Evolutionary conservation across 2,329 filamentous ascomycete species (phyloP), one percentile per base, ranked within the genome.

Genomic region (Amylocarpus encephaloides): DNA sequence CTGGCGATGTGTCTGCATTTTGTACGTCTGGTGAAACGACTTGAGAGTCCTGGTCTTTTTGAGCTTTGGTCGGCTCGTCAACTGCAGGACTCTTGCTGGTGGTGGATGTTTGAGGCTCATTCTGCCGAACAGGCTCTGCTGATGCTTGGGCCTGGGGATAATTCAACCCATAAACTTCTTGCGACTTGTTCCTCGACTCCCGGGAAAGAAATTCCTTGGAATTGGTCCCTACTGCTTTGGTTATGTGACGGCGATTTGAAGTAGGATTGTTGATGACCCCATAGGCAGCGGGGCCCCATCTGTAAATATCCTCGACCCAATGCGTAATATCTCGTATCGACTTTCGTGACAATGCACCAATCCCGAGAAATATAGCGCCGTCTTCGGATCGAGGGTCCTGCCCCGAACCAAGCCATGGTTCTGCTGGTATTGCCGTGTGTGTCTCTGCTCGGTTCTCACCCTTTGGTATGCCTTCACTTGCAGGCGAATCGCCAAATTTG

Each of bases 261-360:
- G 78, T 79, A 12, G 89, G 86, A 57, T 88, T 90, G 33, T 94
- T 86, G 47, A 80, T 79, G 6, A 96, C 79, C 3, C 91, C 92
- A 65, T 95, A 97, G 2, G 92, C 83, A 62, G 86, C 78, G 46
- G 88, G 82, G 2, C 91, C 92, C 74, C 89, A 88, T 29, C 76
- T 83, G 67, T 93, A 95, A 2, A 96, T 76, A 62, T 88, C 86
- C 66, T 94, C 87, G 76, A 93, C 85, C 92, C 92, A 97, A 49
- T 85, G 79, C 1, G 86, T 85, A 22, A 96, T 66, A 60, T 85
- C 82, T 43, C 82, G 76, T 41, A 95, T 63, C 0, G 88, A 92
- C 15, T 76, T 76, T 48, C 82, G 77, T 11, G 86, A 85, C 40
- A 97, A 67, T 6, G 80, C 78, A 2, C 89, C 89, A 1, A 85